Conservation (phyloP, 129 eudicot genomes). For the Arctium lappa region DNA sequence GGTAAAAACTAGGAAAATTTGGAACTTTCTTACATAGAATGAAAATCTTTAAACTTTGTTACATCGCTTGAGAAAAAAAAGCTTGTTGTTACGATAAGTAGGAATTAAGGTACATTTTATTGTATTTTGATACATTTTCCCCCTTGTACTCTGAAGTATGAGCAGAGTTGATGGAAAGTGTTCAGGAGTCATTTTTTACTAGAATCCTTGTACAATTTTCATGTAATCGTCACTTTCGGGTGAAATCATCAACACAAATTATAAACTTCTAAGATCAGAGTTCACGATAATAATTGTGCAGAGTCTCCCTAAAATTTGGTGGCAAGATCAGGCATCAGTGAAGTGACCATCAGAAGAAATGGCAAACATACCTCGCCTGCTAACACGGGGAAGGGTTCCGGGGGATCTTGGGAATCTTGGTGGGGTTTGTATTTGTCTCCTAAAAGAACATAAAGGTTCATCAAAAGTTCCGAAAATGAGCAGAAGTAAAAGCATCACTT, state of each 20-base stretch:
- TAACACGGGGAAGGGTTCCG: conserved; percentile 58
- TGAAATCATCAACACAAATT: not conserved
- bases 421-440: conserved; percentile 68
- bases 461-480: not conserved
- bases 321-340: not conserved
- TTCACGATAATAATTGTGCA: too few species aligned
- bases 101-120: too few species aligned
- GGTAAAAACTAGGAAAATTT: not conserved
- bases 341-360: too few species aligned
- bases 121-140: too few species aligned
- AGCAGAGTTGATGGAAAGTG: too few species aligned
- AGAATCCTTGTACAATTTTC: not conserved
- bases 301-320: not conserved
- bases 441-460: not conserved
- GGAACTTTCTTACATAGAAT: not conserved
- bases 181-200: not conserved
- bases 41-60: not conserved
- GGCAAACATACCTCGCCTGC: conserved; percentile 50
- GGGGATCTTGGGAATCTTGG: conserved; percentile 56
- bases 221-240: not conserved
- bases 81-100: too few species aligned
- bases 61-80: not conserved
- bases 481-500: not conserved
- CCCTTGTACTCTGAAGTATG: too few species aligned
- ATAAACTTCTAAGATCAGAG: not conserved